These are phyloP conservation scores for Escovopsis weberi DNA, from an alignment of 2,329 filamentous ascomycete genomes.

Conservation along the genomic window DNA sequence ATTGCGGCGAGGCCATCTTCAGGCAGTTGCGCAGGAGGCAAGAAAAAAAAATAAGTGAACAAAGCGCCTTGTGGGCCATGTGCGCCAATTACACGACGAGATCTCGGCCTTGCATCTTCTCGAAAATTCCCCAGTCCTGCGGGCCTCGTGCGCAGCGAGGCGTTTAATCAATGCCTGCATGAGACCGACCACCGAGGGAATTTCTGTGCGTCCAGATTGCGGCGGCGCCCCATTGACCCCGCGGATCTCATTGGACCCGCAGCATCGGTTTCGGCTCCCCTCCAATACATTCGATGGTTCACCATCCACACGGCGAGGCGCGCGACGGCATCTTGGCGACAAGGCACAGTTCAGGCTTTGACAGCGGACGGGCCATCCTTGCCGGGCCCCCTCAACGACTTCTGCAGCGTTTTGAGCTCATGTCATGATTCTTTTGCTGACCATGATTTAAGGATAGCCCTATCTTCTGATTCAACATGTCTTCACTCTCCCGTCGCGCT, in stretches of 20 bases:
- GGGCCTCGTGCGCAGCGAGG: no score
- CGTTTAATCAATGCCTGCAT: no score
- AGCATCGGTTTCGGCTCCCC: not conserved
- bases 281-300: not conserved
- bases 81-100: no score
- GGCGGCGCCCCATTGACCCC: conserved; percentile 1
- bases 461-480: conserved; percentile 38
- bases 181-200: conserved; percentile 2
- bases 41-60: no score
- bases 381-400: no score
- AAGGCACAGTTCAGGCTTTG: no score
- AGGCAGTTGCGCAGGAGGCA: no score
- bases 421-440: conserved; percentile 14
- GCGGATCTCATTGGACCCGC: conserved; percentile 4
- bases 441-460: conserved; percentile 26
- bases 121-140: not conserved
- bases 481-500: conserved; percentile 66
- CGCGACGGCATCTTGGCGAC: not conserved
- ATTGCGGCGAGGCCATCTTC: no score
- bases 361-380: not conserved
- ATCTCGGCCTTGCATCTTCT: no score
- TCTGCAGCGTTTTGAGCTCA: no score
- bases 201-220: conserved; percentile 1
- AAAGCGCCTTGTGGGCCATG: no score
- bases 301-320: not conserved